phyloP scores from a whole-genome alignment of 2,329 filamentous ascomycete genomes.

The Rhynchosporium agropyri region DNA sequence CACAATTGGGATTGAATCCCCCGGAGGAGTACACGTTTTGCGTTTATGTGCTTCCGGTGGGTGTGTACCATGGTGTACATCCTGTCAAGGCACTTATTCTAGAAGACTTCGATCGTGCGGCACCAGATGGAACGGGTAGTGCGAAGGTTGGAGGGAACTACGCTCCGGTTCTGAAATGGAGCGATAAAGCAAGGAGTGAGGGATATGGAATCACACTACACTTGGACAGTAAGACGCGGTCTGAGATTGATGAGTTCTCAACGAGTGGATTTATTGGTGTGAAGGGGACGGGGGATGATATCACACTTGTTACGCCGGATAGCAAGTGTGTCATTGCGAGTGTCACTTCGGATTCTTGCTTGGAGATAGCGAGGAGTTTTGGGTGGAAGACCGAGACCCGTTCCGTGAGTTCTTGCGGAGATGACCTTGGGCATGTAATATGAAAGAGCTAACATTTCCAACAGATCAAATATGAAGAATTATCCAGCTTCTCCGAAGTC shows the following conservation, averaged over 20 bases:
- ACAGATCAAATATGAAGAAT: constrained; percentile 65
- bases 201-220: constrained; percentile 96
- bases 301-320: constrained; percentile 74
- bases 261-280: constrained; percentile 92
- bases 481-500: constrained; percentile 70
- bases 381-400: constrained; percentile 85
- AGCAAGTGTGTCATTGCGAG: constrained; percentile 85
- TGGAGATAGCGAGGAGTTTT: constrained; percentile 73
- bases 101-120: constrained; percentile 90
- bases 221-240: constrained; percentile 80
- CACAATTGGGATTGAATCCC: constrained; percentile 82
- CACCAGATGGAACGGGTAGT: constrained; percentile 85
- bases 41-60: constrained; percentile 88
- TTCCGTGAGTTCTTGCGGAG: constrained; percentile 51
- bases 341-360: constrained; percentile 79
- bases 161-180: constrained; percentile 86
- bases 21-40: constrained; percentile 91
- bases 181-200: constrained; percentile 74
- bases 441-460: background rate
- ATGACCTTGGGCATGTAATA: background rate
- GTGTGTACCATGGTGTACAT: constrained; percentile 88
- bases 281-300: constrained; percentile 50
- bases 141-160: constrained; percentile 98
- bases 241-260: constrained; percentile 92
- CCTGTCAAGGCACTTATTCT: constrained; percentile 87